Evolutionary conservation across 352 stramenopile species (phyloP).

Genomic region (Phytophthora sp.): DNA sequence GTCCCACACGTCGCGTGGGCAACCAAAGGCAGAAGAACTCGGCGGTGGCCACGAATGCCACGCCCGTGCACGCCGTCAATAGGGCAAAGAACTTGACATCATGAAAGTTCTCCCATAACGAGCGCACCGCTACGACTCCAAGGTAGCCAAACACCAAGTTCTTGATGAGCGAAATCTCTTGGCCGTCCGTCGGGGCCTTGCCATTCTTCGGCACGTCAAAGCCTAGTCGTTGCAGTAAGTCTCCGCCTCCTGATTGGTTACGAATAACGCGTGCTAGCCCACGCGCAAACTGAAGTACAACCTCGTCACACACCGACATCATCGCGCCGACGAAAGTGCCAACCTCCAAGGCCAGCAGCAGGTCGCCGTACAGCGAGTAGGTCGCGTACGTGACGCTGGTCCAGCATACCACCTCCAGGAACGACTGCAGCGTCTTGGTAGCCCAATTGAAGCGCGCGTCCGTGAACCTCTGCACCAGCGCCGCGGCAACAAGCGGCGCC

Average conservation of each 20-base stretch:
- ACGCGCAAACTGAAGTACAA: conserved; percentile 73
- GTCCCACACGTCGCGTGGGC: conserved; percentile 66
- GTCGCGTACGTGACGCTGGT: conserved; percentile 68
- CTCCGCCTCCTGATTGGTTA: conserved; percentile 65
- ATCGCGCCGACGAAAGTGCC: conserved; percentile 77
- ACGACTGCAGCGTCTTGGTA: conserved; percentile 85
- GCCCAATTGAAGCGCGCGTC: conserved; percentile 80
- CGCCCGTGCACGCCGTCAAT: conserved; percentile 66
- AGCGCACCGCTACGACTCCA: conserved; percentile 65
- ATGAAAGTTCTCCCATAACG: conserved; percentile 70
- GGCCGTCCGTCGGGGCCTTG: conserved; percentile 68
- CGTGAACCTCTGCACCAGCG: conserved; percentile 74
- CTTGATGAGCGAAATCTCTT: conserved; percentile 79
- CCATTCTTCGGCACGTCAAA: conserved; percentile 80
- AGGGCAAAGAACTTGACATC: conserved; percentile 79
- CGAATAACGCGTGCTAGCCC: conserved; percentile 69
- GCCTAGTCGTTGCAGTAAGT: conserved; percentile 62
- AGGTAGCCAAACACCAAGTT: conserved; percentile 81
- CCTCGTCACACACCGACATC: conserved; percentile 84
- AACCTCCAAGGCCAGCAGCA: conserved; percentile 66
- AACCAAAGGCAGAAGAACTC: conserved; percentile 86
- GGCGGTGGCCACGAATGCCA: conserved; percentile 74
- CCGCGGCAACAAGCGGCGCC: conserved; percentile 45
- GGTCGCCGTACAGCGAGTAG: conserved; percentile 67
- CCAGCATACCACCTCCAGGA: conserved; percentile 81